Base-by-base conservation (phyloP, 257 asterid genomes). In the Avicennia marina region DNA sequence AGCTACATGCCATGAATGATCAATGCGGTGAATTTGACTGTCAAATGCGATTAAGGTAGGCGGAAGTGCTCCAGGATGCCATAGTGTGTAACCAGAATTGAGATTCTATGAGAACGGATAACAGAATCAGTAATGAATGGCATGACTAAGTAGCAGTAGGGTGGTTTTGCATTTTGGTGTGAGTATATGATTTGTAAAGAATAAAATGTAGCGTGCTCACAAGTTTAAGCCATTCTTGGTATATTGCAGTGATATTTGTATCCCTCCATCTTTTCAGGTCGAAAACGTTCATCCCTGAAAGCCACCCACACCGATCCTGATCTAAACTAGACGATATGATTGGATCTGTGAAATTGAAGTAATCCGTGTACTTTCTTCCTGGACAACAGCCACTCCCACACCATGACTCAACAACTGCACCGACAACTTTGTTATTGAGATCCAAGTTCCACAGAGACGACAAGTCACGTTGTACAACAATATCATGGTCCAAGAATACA, bases 41-140 rank as follows among this genome's bases (percentile, higher is more conserved):
- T 79, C 86, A n/a, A 90, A 86, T 26, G 97, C 97, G n/a, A 90
- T 71, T 59, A 90, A 70, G 29, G 95, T 77, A 10, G 95, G 96
- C 21, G 95, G 88, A 59, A 86, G 86, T 16, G 87, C 88, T 64
- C 96, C 96, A 4, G 95, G 86, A 47, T 72, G 75, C 97, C 97
- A 89, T 33, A 86, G 53, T 29, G 68, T 62, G 34, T 75, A 86
- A 52, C 89, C 89, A 55, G 89, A 80, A 48, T 81, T 75, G 7
- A 84, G 79, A 71, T 56, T 78, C 97, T 89, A n/a, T n/a, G n/a
- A n/a, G n/a, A n/a, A n/a, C n/a, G n/a, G n/a, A n/a, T n/a, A n/a
- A n/a, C n/a, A n/a, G n/a, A n/a, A n/a, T n/a, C n/a, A n/a, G n/a
- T n/a, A n/a, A n/a, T n/a, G n/a, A n/a, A n/a, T n/a, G n/a, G n/a